Evolutionary conservation across 75 land plant genomes (phyloP), one percentile per base, ranked within the genome.

Genomic region (Picea sitchensis): DNA sequence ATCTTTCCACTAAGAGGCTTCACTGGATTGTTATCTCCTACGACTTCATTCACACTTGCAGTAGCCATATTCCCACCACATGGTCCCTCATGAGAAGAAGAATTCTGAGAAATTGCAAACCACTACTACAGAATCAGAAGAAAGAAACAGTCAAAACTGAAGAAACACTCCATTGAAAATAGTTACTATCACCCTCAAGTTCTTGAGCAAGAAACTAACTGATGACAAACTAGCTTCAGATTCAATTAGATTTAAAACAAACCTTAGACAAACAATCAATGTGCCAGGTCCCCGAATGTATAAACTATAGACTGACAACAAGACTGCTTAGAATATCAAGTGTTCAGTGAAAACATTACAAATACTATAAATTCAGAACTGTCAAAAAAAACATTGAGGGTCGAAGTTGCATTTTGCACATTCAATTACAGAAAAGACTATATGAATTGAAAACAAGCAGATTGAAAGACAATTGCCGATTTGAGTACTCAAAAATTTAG

Each of bases 1-100:
- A 51, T 68, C 76, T 77, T 86, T 58, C 77, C 62, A 34, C 61
- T 65, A 69, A 76, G 41, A 73, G 20, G 41, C 34, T 77, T 68
- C 73, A 47, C 65, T 60, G 64, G 67, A 59, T 79, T 8, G 17
- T 80, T 77, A 14, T 65, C 73, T 58, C 62, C 14, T 7, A 57
- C 67, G 54, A 18, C 62, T 65, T 68, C 68, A 44, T 76, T 47
- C 61, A 38, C 20, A 41, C 54, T 71, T 14, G 56, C 26, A 18
- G 5, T 63, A 69, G 14, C 34, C 7, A 31, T 73, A 20, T 41
- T 38, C 47, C 59, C 8, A 18, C 62, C 76, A 63, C 59, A 58
- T 58, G 80, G 76, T 60, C 58, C 60, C 30, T 51, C 58, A 5
- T 72, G 51, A 73, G 38, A 17, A 57, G 58, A 59, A 75, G 61